These are phyloP conservation scores for Castanea crenata DNA, from an alignment of 306 rosid genomes.

Conservation along the genomic window DNA sequence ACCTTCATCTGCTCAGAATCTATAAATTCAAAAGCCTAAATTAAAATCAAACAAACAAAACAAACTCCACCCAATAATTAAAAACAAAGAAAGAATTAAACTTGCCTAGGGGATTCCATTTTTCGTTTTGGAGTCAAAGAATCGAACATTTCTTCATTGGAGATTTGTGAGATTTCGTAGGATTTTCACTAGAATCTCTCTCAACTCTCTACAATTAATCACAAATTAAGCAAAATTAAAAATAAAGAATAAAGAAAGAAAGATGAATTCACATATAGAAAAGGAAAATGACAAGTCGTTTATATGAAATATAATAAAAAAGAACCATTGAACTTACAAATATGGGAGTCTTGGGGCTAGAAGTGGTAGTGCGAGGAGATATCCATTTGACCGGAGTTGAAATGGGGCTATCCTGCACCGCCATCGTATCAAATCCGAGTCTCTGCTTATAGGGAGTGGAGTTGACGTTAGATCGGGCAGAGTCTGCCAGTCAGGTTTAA, in stretches of 20 bases:
- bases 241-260: no score
- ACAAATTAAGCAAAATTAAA: background rate
- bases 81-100: background rate
- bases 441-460: conserved; percentile 42
- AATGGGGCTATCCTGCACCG: conserved; percentile 21
- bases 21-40: conserved; percentile 5
- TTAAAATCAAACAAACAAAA: background rate
- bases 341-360: conserved; percentile 19
- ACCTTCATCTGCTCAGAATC: conserved; percentile 56
- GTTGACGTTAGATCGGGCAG: background rate
- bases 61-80: background rate
- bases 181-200: conserved; percentile 7
- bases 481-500: background rate
- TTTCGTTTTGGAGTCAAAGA: conserved; percentile 23
- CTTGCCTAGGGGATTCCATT: conserved; percentile 75
- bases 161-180: conserved; percentile 10
- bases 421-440: conserved; percentile 34
- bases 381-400: conserved; percentile 38
- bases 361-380: conserved; percentile 40
- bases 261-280: no score
- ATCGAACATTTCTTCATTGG: conserved; percentile 10
- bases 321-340: conserved; percentile 22
- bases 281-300: no score
- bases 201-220: conserved; percentile 32
- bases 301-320: no score